Evolutionary conservation across 345 rosid species (phyloP), one percentile per base, ranked within the genome.

Genomic region (Hirschfeldia incana): DNA sequence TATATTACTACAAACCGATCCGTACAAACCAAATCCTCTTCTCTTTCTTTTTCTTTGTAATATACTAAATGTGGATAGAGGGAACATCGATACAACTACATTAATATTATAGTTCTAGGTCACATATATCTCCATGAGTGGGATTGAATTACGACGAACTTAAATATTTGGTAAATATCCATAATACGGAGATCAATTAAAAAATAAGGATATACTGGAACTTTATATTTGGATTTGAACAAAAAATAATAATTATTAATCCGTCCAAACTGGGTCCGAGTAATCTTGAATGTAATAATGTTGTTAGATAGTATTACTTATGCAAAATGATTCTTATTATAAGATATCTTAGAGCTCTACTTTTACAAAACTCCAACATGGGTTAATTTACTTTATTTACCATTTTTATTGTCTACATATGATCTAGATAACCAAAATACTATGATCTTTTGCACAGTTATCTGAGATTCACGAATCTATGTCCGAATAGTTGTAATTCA

Each of bases 1-100:
- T 44, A 46, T 55, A 33, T 73, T 60, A 78, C 82, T 73, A 73
- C 58, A 78, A 32, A 78, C 78, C 78, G 72, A 78, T 71, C 3
- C 30, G 27, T 17, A 9, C 72, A 71, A 55, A 78, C 67, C 72
- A 72, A 72, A 57, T 65, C 53, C 72, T 63, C 39, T 55, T 15
- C 34, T 28, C 26, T 4, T 8, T 1, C 27, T 5, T 6, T 42
- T 11, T 26, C 5, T 59, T 3, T 3, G n/a, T 26, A 27, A 61
- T 11, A 12, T 62, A 62, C 11, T 30, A 13, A 62, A 12, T 61
- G 34, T 29, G 65, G n/a, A 61, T 29, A 15, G 57, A 21, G 65
- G 13, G 17, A 58, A 29, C 65, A 61, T 60, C 36, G 8, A 61
- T 60, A 12, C 36, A 29, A 10, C 9, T 29, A 61, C 17, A 21